phyloP scores from a whole-genome alignment of 495 filamentous ascomycete genomes.

The Opeltia flavorubescens region DNA sequence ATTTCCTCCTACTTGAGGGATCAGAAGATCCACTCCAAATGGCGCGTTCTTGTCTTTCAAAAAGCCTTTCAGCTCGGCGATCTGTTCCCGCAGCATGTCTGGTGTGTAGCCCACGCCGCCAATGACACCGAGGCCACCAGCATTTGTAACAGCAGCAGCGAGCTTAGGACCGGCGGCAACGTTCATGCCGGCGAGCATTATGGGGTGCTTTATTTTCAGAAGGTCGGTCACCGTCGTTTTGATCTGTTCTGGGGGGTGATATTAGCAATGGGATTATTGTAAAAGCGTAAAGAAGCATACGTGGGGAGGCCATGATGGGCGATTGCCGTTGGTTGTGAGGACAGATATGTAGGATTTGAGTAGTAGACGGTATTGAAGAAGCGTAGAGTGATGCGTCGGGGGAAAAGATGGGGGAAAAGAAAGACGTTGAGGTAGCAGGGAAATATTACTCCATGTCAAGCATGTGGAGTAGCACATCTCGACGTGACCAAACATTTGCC shows the following conservation, averaged over 20 bases:
- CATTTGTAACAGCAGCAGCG: constrained; percentile 93
- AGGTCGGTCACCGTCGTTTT: constrained; percentile 85
- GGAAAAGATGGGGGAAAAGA: no score
- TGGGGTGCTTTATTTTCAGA: constrained; percentile 91
- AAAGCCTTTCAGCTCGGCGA: constrained; percentile 83
- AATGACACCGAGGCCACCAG: constrained; percentile 90
- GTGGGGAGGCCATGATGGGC: constrained; percentile 64
- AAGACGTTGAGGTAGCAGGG: no score
- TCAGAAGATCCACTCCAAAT: constrained; percentile 88
- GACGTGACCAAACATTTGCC: not conserved
- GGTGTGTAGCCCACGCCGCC: constrained; percentile 95
- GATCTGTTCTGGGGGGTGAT: constrained; percentile 50
- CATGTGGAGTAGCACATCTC: not conserved
- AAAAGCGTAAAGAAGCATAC: constrained; percentile 34
- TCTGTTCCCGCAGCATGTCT: constrained; percentile 90
- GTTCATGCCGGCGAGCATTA: constrained; percentile 97
- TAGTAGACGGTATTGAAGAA: not conserved
- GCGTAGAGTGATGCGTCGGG: not conserved
- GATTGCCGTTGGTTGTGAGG: constrained; percentile 6
- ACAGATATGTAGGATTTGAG: constrained; percentile 6
- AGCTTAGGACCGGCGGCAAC: constrained; percentile 95
- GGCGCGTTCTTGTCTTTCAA: constrained; percentile 92
- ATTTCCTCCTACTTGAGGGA: constrained; percentile 86
- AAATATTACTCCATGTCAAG: no score
- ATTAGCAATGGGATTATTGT: constrained; percentile 16